phyloP scores from a whole-genome alignment of 768 basidiomycete species.

The Boletus insuetus region DNA sequence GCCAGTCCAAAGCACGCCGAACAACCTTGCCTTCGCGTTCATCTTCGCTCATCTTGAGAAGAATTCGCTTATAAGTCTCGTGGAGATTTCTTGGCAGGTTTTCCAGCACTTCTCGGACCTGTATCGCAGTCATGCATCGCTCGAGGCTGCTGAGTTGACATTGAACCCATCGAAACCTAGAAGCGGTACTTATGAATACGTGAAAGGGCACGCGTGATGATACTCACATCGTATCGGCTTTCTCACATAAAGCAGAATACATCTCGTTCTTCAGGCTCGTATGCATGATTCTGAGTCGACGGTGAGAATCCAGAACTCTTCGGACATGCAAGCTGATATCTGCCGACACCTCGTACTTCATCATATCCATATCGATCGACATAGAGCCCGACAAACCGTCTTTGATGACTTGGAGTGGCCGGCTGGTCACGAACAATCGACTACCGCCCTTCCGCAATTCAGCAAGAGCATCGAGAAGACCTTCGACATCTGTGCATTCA shows the following conservation, averaged over 20 bases:
- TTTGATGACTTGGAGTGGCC: conserved; percentile 11
- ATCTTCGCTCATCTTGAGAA: not conserved
- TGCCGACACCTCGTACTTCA: not conserved
- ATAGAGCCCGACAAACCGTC: not conserved
- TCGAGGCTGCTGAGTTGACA: conserved; percentile 7
- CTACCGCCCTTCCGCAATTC: not conserved
- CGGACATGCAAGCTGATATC: conserved; percentile 10
- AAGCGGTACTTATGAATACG: no score
- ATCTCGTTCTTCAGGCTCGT: conserved; percentile 7
- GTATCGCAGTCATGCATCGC: not conserved
- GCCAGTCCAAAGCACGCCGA: conserved; percentile 5
- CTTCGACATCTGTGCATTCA: conserved; percentile 7
- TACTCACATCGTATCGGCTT: conserved; percentile 15
- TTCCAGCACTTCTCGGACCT: not conserved
- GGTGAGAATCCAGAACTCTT: conserved; percentile 8
- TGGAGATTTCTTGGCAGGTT: conserved; percentile 6
- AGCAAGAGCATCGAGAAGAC: not conserved
- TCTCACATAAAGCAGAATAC: not conserved
- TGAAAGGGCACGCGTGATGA: not conserved
- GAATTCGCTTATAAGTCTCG: conserved; percentile 5
- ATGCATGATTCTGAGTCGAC: not conserved
- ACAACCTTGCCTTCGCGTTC: not conserved
- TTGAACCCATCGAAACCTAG: conserved; percentile 17
- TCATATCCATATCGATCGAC: conserved; percentile 2
- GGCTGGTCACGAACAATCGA: conserved; percentile 12